Conservation (phyloP, 2,329 filamentous ascomycete genomes). For the Didymellaceae sp. region DNA sequence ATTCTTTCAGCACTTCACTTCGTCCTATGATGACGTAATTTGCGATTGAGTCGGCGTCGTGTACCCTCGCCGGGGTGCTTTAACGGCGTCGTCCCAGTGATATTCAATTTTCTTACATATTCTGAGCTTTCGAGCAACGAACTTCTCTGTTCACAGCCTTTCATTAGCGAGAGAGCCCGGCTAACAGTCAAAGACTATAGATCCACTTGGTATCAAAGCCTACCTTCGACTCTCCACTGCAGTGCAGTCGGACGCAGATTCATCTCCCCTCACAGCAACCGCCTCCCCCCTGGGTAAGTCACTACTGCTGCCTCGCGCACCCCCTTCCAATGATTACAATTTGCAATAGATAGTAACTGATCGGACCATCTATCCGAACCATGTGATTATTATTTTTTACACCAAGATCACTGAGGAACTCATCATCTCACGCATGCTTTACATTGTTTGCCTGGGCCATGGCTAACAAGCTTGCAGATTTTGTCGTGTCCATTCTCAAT, state of each 20-base stretch:
- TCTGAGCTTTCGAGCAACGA: constrained; percentile 67
- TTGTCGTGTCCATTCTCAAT: not conserved
- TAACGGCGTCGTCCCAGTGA: constrained; percentile 78
- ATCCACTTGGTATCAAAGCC: too few species aligned
- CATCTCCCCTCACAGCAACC: not conserved
- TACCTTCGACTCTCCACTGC: too few species aligned
- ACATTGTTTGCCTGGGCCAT: constrained; percentile 6
- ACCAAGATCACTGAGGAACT: constrained; percentile 73
- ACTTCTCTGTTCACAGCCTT: not conserved
- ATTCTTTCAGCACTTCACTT: constrained; percentile 1
- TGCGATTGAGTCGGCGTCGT: constrained; percentile 94
- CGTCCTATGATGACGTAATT: constrained; percentile 91
- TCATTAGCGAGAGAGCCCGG: not conserved
- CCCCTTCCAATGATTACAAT: constrained; percentile 69
- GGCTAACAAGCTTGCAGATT: constrained; percentile 35
- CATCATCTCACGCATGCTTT: constrained; percentile 21
- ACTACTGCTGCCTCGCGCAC: not conserved
- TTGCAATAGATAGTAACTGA: constrained; percentile 72
- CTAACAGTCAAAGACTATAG: constrained; percentile 23
- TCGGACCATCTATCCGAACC: constrained; percentile 28
- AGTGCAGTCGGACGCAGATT: too few species aligned
- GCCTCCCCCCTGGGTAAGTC: constrained; percentile 1
- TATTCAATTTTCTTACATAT: constrained; percentile 99
- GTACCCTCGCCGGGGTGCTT: constrained; percentile 89
- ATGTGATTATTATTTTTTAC: constrained; percentile 62